phyloP scores from a whole-genome alignment of 139 green algal species.

The Picochlorum sp. region DNA sequence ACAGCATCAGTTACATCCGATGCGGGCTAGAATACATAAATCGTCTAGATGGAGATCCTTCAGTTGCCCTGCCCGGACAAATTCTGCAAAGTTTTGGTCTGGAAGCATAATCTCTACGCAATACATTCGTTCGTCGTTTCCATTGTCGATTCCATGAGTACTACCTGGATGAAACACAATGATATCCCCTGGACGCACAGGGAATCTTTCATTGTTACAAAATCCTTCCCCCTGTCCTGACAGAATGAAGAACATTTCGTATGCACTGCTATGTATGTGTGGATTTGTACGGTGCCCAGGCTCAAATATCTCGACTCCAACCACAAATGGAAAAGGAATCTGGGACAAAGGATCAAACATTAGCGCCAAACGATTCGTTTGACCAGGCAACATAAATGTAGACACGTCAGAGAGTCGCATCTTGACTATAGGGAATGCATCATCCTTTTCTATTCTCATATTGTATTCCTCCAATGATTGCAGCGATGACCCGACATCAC shows the following conservation, averaged over 20 bases:
- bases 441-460: too few species aligned
- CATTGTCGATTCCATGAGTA: conserved; percentile 68
- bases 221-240: conserved; percentile 41
- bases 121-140: conserved; percentile 12
- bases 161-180: conserved; percentile 59
- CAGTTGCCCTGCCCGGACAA: conserved; percentile 41
- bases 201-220: conserved; percentile 39
- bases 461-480: too few species aligned
- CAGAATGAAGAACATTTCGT: conserved; percentile 85
- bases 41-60: conserved; percentile 29
- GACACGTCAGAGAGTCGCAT: conserved; percentile 40
- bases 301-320: conserved; percentile 72
- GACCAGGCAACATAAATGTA: conserved; percentile 58
- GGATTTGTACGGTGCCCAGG: conserved; percentile 49
- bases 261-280: conserved; percentile 50
- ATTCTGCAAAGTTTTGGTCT: conserved; percentile 77
- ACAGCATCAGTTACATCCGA: neutral
- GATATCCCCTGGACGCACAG: conserved; percentile 49
- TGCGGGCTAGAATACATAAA: conserved; percentile 31
- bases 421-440: conserved; percentile 32
- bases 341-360: conserved; percentile 44
- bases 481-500: too few species aligned
- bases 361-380: conserved; percentile 70
- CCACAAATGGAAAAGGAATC: conserved; percentile 38
- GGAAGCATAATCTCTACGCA: conserved; percentile 72